These are phyloP conservation scores for Cytospora piceicola DNA, from an alignment of 2,329 filamentous ascomycete genomes.

Conservation along the genomic window DNA sequence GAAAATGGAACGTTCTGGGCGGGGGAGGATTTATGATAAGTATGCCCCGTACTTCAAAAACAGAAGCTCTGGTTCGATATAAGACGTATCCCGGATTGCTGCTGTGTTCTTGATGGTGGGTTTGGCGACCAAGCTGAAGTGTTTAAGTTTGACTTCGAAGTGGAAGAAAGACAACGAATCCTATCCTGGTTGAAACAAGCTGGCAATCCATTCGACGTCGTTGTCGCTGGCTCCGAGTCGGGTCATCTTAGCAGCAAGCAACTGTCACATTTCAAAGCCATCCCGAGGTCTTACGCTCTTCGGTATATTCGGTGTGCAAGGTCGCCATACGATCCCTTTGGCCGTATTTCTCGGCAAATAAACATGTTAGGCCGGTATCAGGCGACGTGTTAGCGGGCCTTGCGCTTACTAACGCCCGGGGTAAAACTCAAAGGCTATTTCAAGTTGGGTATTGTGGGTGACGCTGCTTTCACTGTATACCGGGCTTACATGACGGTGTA, in stretches of 20 bases:
- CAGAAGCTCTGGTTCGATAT: not conserved
- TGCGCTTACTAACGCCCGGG: conserved; percentile 14
- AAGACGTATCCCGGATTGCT: not conserved
- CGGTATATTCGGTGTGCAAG: conserved; percentile 20
- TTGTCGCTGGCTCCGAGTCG: conserved; percentile 22
- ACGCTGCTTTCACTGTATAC: too few species aligned
- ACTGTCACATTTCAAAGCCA: not conserved
- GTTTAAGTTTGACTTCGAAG: not conserved
- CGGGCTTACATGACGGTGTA: too few species aligned
- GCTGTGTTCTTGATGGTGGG: not conserved
- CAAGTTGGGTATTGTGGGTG: too few species aligned
- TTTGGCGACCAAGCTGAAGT: conserved; percentile 5
- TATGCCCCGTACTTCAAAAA: not conserved
- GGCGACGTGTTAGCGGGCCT: conserved; percentile 17
- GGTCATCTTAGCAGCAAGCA: conserved; percentile 7
- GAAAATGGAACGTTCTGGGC: not conserved
- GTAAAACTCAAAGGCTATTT: too few species aligned
- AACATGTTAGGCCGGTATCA: conserved; percentile 21
- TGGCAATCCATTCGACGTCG: conserved; percentile 22
- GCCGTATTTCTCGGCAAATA: conserved; percentile 16
- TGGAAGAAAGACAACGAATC: not conserved
- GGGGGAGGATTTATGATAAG: not conserved
- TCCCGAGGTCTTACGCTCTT: too few species aligned
- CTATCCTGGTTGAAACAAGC: conserved; percentile 9
- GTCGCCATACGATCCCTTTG: conserved; percentile 1